Evolutionary conservation across 345 rosid genomes (phyloP), one percentile per base, ranked within the genome.

Genomic region (Dipteronia sinensis): DNA sequence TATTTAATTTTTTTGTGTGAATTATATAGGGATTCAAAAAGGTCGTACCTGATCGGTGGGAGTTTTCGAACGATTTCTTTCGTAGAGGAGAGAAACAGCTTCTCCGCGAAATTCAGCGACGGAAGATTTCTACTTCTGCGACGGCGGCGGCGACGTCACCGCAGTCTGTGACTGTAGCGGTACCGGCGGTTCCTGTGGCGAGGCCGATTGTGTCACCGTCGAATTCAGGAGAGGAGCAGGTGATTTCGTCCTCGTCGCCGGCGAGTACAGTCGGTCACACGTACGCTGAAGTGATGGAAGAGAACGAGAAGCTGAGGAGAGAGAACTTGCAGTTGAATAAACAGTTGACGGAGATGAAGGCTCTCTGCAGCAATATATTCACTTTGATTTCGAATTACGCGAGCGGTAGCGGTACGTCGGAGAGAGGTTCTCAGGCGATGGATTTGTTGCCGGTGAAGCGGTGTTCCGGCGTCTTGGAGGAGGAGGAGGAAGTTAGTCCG

Each of bases 21-120:
- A 58, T 9, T 76, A 66, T 68, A 49, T 17, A 95, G 98, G 97
- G 98, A 76, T 95, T 93, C 58, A 89, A 89, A 46, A 95, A 95
- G 81, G 85, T 92, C 4, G 93, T 90, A 2, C 95, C 98, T 61
- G 98, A 95, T 80, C 93, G 97, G 2, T 95, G 98, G 98, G 98
- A 95, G 85, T 95, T 95, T 79, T 86, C 95, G 0, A 95, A 95
- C 78, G 98, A 93, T 16, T 88, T 73, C 77, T 93, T 95, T 69
- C 83, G 90, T 2, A 86, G 89, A 82, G 95, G 97, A 44, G 91
- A 95, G 79, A 92, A 85, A 78, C 87, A 76, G 78, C 89, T 95
- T 23, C 76, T 95, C 38, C 78, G 92, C 19, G 97, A 95, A 62
- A 95, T 95, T 62, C 98, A 93, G 78, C 90, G 98, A 8, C 86